Base-by-base conservation (phyloP, 177 flowering plant species). In the Tripterygium wilfordii region DNA sequence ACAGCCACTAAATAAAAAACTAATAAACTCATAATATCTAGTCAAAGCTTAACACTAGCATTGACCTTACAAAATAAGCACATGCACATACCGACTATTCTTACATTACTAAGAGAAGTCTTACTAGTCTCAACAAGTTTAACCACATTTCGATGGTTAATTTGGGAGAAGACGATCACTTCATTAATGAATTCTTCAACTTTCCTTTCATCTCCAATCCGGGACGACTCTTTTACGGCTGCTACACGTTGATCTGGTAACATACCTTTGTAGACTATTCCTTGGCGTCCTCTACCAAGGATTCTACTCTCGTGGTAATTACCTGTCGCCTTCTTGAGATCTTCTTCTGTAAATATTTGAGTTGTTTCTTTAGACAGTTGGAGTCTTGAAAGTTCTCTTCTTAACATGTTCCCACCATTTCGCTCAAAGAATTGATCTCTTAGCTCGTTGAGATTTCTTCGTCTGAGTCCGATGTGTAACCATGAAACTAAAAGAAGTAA, bases 201-300 rank as follows among this genome's bases (percentile, higher is more conserved):
- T 26, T 56, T 53, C 13, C 30, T 41, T 1, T 10, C 32, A 18
- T 56, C 60, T 5, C 39, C 31, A 0, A 29, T 8, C 14, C 10
- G 48, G 0, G n/a, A n/a, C n/a, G 61, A 48, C 48, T 57, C 49
- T 49, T 57, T 57, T 3, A 57, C 26, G 1, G 61, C 54, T 5
- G 49, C 54, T 1, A 14, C 26, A 5, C 8, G 18, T 3, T 35
- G 14, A 27, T 42, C 48, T 8, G 40, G 5, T 21, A 57, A 26
- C 1, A 27, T n/a, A n/a, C 61, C 61, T 57, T 42, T 48, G 25
- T 57, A 48, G 3, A 57, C 61, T 8, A 36, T 48, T 5, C 61
- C 61, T 3, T 18, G 27, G 0, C 61, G 48, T 42, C 61, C 61
- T 33, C 2, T 14, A n/a, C 54, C 61, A 10, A 57, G 8, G 14